Evolutionary conservation across 495 filamentous ascomycete genomes (phyloP), one percentile per base, ranked within the genome.

Genomic region (Friedmanniomyces endolithicus): DNA sequence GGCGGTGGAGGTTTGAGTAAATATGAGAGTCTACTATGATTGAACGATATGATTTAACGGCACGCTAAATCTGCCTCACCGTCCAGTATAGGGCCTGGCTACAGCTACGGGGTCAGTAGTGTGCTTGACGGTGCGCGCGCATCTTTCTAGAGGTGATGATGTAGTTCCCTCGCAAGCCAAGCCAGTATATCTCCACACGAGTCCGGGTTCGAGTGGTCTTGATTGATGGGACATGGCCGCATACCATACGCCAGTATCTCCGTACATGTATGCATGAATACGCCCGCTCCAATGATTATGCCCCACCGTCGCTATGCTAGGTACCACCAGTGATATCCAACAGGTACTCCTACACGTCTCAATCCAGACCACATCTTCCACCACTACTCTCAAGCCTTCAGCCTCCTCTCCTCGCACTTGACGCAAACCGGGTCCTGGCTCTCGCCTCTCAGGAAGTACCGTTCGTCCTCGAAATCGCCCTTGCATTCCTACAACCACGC

Each of bases 391-490:
- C 44, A 71, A 40, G 78, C 77, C 63, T 85, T 85, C 53, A 85
- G 66, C 59, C 82, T 74, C 48, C 75, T 73, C 61, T 78, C 78
- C 64, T 85, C 82, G 53, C 82, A 85, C 56, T 66, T 65, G 47
- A 84, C 78, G 67, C 82, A 85, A 19, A 84, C 73, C 23, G 82
- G 76, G 57, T 75, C 75, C 25, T 77, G 71, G 34, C 75, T 72
- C 17, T 78, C 73, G 47, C 77, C 78, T 6, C 78, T 70, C 19
- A 83, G 71, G 52, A 85, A 85, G 67, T 82, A 85, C 34, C 79
- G 69, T 2, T 82, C 82, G 51, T 85, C 80, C 0, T 74, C 75
- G 57, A 85, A 83, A 0, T 72, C 77, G 25, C 72, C 74, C 9
- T 74, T 74, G 58, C 82, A 85, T 61, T 84, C 78, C 70, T 84